Base-by-base conservation (phyloP, 1,284 basidiomycete species). In the Clitocybe nebularis region DNA sequence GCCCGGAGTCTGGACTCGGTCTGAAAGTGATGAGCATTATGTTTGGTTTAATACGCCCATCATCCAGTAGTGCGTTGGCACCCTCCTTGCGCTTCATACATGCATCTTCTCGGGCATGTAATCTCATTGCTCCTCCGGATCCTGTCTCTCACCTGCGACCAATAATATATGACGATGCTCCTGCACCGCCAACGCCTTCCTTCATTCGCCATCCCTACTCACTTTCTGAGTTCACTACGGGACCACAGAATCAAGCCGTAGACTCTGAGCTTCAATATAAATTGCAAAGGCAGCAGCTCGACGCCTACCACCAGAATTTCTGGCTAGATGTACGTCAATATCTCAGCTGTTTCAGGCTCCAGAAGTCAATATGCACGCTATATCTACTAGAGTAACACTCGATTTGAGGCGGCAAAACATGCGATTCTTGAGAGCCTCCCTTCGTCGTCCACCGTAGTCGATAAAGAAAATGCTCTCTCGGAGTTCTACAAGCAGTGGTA, bases 141-240 rank as follows among this genome's bases (percentile, higher is more conserved):
- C 81, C 83, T 5, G 56, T 86, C 41, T 88, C 86, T n/a, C 75
- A 89, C 64, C 66, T 89, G 41, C 79, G 87, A 3, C 85, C 87
- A 3, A 69, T 87, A 45, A 68, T 89, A 32, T 88, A 89, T 63
- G 77, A 81, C 53, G 75, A 84, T 52, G 67, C 60, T 34, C 64
- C 60, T 11, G 51, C 62, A 8, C 58, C 55, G 17, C 59, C 64
- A 4, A 59, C 58, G 9, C 61, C 58, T 22, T 51, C 56, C 22
- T 58, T 47, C 19, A 57, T 60, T 30, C 60, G 60, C 33, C 86
- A 89, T 58, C 85, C 85, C 3, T 89, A 89, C 61, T 87, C 85
- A 19, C 74, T 88, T 40, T 60, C 67, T 44, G 85, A 89, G 58
- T 88, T 88, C 60, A 63, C 67, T 36, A 58, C 63, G 23, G 53